Conservation (phyloP, 805 yeast genomes). For the Spathaspora arborariae region DNA sequence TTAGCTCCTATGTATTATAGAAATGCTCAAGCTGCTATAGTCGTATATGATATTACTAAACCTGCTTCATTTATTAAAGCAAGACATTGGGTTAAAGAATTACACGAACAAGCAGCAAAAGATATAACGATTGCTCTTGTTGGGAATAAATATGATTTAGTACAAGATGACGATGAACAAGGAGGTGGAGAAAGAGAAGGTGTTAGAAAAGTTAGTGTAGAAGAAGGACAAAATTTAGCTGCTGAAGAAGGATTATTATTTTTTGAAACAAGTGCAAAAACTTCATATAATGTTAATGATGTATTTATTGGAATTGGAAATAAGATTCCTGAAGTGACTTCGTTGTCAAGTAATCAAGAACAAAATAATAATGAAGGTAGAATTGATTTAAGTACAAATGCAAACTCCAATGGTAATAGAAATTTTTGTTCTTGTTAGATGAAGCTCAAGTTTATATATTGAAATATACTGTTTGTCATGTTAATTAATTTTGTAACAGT, state of each 20-base stretch:
- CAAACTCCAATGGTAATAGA: neutral
- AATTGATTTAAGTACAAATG: slow-evolving; percentile 30
- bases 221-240: slow-evolving; percentile 85
- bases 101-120: slow-evolving; percentile 92
- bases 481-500: neutral
- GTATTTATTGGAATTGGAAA: slow-evolving; percentile 88
- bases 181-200: slow-evolving; percentile 36
- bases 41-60: slow-evolving; percentile 92
- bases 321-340: slow-evolving; percentile 57
- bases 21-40: slow-evolving; percentile 95
- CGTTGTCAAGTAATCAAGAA: slow-evolving; percentile 1
- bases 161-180: slow-evolving; percentile 45
- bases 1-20: slow-evolving; percentile 97
- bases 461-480: neutral
- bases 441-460: too few species aligned
- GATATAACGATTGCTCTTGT: slow-evolving; percentile 90
- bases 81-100: slow-evolving; percentile 96
- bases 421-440: slow-evolving; percentile 5
- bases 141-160: slow-evolving; percentile 86
- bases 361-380: slow-evolving; percentile 22
- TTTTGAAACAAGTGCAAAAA: slow-evolving; percentile 93
- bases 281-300: slow-evolving; percentile 83
- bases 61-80: slow-evolving; percentile 95
- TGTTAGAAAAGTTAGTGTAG: slow-evolving; percentile 73
- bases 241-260: slow-evolving; percentile 87